These are phyloP conservation scores for Clonostachys sp. DNA, from an alignment of 2,329 filamentous ascomycete species.

Conservation along the genomic window DNA sequence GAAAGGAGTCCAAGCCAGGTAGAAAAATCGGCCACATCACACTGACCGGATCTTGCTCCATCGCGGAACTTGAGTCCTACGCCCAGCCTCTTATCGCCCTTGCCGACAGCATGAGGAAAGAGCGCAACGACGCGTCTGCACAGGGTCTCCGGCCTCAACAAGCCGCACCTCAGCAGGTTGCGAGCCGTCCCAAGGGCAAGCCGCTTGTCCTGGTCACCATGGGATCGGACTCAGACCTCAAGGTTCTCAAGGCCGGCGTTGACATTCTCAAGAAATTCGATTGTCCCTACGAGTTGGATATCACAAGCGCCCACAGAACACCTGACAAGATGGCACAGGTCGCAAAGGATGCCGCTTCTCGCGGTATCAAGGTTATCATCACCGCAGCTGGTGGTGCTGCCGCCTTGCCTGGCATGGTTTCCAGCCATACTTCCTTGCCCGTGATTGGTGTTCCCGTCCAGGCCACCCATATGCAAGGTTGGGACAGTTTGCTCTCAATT, in stretches of 20 bases:
- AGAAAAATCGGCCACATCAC: slow-evolving; percentile 97
- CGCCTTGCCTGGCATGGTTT: slow-evolving; percentile 70
- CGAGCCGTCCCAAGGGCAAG: slow-evolving; percentile 19
- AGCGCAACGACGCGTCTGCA: slow-evolving; percentile 38
- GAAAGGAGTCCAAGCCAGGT: slow-evolving; percentile 80
- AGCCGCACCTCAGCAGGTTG: slow-evolving; percentile 1
- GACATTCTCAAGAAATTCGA: slow-evolving; percentile 63
- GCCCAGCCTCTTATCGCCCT: slow-evolving; percentile 66
- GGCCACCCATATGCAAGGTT: slow-evolving; percentile 66
- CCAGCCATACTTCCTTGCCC: slow-evolving; percentile 65
- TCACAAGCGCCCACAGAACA: slow-evolving; percentile 77
- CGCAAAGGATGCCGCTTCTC: slow-evolving; percentile 55
- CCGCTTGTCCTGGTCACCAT: slow-evolving; percentile 75
- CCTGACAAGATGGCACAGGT: slow-evolving; percentile 66
- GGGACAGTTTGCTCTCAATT: slow-evolving; percentile 68
- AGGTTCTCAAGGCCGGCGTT: slow-evolving; percentile 60
- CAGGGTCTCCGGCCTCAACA: slow-evolving; percentile 27
- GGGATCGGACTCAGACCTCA: slow-evolving; percentile 77
- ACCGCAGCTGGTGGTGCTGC: slow-evolving; percentile 73
- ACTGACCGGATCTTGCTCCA: slow-evolving; percentile 64
- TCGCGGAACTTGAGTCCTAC: slow-evolving; percentile 53
- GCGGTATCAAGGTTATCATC: slow-evolving; percentile 70
- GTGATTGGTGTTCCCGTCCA: slow-evolving; percentile 77
- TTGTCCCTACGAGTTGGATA: slow-evolving; percentile 69
- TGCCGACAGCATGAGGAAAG: slow-evolving; percentile 54